A percentile compares a stretch with the other conserved stretches of the same genome.
These are phyloP conservation scores for Heritiera fomes DNA, from an alignment of 345 rosid genomes.

Conservation along the genomic window DNA sequence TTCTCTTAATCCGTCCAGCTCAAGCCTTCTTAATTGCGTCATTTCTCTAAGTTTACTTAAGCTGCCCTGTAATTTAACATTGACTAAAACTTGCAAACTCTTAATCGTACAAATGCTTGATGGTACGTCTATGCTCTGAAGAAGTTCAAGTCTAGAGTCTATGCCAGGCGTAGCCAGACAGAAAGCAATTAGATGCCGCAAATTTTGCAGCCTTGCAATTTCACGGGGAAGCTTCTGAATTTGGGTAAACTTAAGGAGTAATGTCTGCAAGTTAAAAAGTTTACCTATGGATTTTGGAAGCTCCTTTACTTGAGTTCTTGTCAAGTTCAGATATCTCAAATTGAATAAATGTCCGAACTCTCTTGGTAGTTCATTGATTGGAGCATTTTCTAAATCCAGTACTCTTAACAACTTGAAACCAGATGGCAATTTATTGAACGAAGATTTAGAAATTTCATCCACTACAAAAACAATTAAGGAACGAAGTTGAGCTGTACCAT, in stretches of 20 bases:
- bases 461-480: constrained; percentile 34
- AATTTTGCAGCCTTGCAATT: constrained; percentile 29
- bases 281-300: constrained; percentile 36
- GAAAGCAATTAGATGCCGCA: constrained; percentile 28
- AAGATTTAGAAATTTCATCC: constrained; percentile 11
- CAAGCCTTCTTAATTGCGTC: constrained; percentile 34
- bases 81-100: constrained; percentile 31
- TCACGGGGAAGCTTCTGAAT: constrained; percentile 29
- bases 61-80: not conserved
- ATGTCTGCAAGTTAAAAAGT: constrained; percentile 34
- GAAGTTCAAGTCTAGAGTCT: no score
- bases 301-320: constrained; percentile 32
- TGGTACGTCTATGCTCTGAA: constrained; percentile 5
- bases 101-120: constrained; percentile 16
- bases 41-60: constrained; percentile 26
- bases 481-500: constrained; percentile 22
- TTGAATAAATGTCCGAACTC: constrained; percentile 33
- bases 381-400: constrained; percentile 36
- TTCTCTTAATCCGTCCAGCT: not conserved
- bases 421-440: constrained; percentile 15
- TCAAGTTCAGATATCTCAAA: constrained; percentile 40
- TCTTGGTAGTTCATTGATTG: constrained; percentile 31
- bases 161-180: no score
- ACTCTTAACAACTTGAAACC: constrained; percentile 32
- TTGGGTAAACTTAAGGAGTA: constrained; percentile 26